Evolutionary conservation across 805 yeast genomes (phyloP).

Genomic region (Saccharomyces jurei): DNA sequence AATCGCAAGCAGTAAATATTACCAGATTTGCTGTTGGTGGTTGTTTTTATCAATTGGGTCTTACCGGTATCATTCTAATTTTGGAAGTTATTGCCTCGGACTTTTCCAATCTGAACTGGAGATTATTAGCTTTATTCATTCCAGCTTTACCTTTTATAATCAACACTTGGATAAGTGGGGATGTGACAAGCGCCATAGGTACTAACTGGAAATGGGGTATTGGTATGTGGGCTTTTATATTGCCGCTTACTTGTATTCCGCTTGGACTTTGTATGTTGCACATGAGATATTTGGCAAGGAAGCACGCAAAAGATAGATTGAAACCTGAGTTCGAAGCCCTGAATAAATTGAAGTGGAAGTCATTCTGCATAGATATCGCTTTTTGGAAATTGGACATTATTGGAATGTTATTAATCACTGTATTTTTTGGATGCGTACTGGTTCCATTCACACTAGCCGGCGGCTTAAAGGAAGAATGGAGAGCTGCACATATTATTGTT

Average conservation of each 20-base stretch:
- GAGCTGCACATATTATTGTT: conserved; percentile 47
- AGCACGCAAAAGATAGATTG: conserved; percentile 32
- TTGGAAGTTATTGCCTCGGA: conserved; percentile 53
- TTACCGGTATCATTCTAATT: conserved; percentile 48
- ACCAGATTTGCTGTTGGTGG: conserved; percentile 50
- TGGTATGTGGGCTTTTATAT: conserved; percentile 54
- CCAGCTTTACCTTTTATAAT: conserved; percentile 63
- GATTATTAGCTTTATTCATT: conserved; percentile 49
- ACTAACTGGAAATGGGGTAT: conserved; percentile 46
- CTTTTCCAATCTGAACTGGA: conserved; percentile 55
- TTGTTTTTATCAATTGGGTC: conserved; percentile 41
- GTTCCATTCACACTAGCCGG: conserved; percentile 67
- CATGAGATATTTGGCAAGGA: conserved; percentile 40
- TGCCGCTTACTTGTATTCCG: conserved; percentile 46
- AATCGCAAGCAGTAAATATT: conserved; percentile 45
- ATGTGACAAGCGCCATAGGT: conserved; percentile 35
- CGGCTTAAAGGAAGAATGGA: conserved; percentile 46
- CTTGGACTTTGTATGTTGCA: conserved; percentile 38
- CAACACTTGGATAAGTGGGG: conserved; percentile 64
- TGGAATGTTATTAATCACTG: conserved; percentile 49
- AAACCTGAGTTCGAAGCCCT: conserved; percentile 25
- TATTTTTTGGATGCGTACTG: conserved; percentile 52
- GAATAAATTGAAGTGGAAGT: conserved; percentile 10
- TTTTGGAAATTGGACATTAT: conserved; percentile 57
- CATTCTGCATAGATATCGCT: conserved; percentile 29